Percentiles rank a stretch among this genome's conserved stretches.
Conservation (phyloP, 1,284 basidiomycete genomes). For the Ustilago vetiveriae region DNA sequence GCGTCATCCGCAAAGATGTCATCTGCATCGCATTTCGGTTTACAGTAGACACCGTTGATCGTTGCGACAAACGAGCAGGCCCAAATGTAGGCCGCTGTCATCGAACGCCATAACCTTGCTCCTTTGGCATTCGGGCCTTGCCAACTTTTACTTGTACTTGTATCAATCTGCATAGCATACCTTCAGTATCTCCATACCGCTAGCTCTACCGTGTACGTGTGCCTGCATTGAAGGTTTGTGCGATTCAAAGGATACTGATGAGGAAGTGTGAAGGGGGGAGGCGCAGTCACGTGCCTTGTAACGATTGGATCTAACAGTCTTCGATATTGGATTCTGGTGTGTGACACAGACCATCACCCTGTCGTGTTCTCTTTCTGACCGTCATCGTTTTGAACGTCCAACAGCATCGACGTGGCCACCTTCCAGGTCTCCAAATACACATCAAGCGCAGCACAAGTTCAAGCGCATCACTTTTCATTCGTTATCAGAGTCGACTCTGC, state of each 20-base stretch:
- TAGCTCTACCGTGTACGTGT: no score
- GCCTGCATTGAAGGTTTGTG: not conserved
- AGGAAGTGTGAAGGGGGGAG: not conserved
- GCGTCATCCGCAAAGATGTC: no score
- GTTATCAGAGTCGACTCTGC: no score
- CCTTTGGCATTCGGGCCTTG: not conserved
- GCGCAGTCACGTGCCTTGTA: constrained; percentile 8
- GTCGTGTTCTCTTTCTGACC: not conserved
- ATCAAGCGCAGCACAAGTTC: no score
- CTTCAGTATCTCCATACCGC: no score
- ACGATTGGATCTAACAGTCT: constrained; percentile 6
- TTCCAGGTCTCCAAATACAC: no score
- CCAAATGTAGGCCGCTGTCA: no score
- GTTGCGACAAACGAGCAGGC: no score
- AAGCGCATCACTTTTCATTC: no score
- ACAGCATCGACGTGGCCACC: no score
- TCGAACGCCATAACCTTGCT: not conserved
- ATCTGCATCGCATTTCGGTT: no score
- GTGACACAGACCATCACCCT: constrained; percentile 10
- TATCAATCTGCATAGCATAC: constrained; percentile 10
- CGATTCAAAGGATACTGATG: not conserved
- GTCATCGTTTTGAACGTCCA: not conserved
- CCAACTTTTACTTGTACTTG: not conserved
- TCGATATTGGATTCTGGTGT: not conserved
- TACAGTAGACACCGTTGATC: no score